Base-by-base conservation (phyloP, 495 filamentous ascomycete species). In the Hypoxylon cercidicola region DNA sequence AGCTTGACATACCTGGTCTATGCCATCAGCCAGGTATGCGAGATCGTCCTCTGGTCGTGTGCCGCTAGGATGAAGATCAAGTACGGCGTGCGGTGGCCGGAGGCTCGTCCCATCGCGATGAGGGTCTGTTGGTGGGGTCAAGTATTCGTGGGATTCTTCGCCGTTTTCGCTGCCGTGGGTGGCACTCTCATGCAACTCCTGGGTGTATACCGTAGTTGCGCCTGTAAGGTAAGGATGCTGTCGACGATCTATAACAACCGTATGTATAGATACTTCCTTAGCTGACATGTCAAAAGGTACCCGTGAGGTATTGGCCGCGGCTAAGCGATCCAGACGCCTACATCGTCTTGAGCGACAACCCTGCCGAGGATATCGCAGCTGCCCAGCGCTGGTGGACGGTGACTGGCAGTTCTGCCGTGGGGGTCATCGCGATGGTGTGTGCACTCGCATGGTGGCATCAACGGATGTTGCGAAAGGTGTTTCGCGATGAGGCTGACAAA, bases 1-100 rank as follows among this genome's bases (percentile, higher is more conserved):
- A 72, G 67, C 11, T 46, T 82, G 13, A 81, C 74, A 6, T 76
- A 80, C 30, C 48, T 79, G 1, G 52, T 80, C 10, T 84, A 82
- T 37, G 71, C 70, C 30, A 62, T 70, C 5, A 68, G 68, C 28
- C 81, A 84, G 49, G 48, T 75, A 6, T 64, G 62, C 25, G 71
- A 78, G 46, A 74, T 78, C 37, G 32, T 62, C 2, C 53, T 80
- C 3, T 81, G 72, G 67, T 64, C 60, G 16, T 62, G 48, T 11
- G 61, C 63, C 23, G 63, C 64, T 19, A 68, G 48, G 21, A 53
- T 64, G 19, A 48, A 53, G 35, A 45, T 75, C 40, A 49, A 48
- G 37, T 69, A 66, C 40, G 70, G 63, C 43, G 53, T 21, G n/a
- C 48, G 25, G n/a, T 77, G 62, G 56, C 60, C 64, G 11, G 62